Percentiles rank a stretch among this genome's conserved stretches.
phyloP scores from a whole-genome alignment of 345 rosid genomes.

The Sonneratia caseolaris region DNA sequence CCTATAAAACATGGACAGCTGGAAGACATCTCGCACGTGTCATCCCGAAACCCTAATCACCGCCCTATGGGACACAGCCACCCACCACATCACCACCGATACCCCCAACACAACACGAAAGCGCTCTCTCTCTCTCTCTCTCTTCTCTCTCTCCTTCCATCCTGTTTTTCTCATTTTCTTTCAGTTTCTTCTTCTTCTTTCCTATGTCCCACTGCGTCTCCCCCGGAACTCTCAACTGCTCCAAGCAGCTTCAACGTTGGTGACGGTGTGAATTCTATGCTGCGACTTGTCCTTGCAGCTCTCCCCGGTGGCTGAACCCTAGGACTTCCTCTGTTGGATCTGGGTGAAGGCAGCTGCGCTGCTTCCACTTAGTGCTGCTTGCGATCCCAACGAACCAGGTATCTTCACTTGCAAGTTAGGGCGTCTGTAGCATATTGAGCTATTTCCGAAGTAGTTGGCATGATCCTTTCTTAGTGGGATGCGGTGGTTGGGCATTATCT shows the following conservation, averaged over 20 bases:
- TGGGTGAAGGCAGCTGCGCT: too few species aligned
- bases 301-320: too few species aligned
- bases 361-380: too few species aligned
- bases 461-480: neutral
- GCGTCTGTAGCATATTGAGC: neutral
- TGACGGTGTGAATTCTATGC: too few species aligned
- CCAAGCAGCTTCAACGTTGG: too few species aligned
- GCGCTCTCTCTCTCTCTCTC: too few species aligned
- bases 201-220: neutral
- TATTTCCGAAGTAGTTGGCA: neutral
- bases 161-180: constrained; percentile 3
- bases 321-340: too few species aligned
- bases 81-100: constrained; percentile 4
- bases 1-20: constrained; percentile 62
- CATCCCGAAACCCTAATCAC: constrained; percentile 49
- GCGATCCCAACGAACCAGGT: too few species aligned
- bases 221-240: neutral
- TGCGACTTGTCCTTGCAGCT: too few species aligned
- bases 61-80: constrained; percentile 16
- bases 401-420: too few species aligned
- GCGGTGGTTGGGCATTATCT: neutral
- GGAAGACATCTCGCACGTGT: constrained; percentile 20
- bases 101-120: neutral
- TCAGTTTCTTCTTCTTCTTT: neutral
- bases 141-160: neutral